These are phyloP conservation scores for Colletotrichum caudatum DNA, from an alignment of 2,329 filamentous ascomycete species.

Conservation along the genomic window DNA sequence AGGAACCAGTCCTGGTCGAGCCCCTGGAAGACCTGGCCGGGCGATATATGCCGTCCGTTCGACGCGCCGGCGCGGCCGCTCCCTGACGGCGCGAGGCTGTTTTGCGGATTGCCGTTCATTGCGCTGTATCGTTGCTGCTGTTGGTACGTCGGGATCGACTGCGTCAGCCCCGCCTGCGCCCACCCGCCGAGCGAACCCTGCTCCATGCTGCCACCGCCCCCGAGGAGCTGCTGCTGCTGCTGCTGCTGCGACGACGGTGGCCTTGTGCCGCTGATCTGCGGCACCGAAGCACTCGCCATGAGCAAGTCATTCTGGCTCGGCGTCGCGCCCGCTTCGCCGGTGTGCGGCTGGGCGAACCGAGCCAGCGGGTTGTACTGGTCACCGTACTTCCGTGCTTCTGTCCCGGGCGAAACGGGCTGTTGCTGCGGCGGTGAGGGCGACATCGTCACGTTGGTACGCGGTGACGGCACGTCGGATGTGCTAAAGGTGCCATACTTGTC, in stretches of 20 bases:
- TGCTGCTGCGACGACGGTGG: constrained; percentile 35
- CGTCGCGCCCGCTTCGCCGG: constrained; percentile 44
- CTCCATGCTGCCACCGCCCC: not conserved
- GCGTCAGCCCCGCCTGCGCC: constrained; percentile 45
- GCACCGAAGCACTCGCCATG: constrained; percentile 44
- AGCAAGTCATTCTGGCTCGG: constrained; percentile 47
- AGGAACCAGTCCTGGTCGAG: constrained; percentile 70
- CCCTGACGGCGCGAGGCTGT: constrained; percentile 7
- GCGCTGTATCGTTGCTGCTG: constrained; percentile 35
- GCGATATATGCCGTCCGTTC: constrained; percentile 46
- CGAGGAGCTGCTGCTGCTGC: constrained; percentile 27
- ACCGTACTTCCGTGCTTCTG: constrained; percentile 42
- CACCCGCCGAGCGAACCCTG: constrained; percentile 42
- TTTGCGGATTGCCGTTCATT: constrained; percentile 4
- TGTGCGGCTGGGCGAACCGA: constrained; percentile 49
- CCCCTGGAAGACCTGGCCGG: constrained; percentile 51
- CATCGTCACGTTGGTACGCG: constrained; percentile 52
- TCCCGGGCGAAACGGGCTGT: constrained; percentile 32
- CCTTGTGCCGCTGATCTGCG: constrained; percentile 43
- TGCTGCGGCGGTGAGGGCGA: constrained; percentile 48
- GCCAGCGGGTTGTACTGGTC: constrained; percentile 53
- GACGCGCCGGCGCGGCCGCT: constrained; percentile 4
- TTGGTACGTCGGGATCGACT: constrained; percentile 47
- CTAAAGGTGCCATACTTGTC: constrained; percentile 81
- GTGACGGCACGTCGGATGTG: constrained; percentile 71